Conservation (phyloP, 495 filamentous ascomycete species). For the Parachaetomium inaequale region DNA sequence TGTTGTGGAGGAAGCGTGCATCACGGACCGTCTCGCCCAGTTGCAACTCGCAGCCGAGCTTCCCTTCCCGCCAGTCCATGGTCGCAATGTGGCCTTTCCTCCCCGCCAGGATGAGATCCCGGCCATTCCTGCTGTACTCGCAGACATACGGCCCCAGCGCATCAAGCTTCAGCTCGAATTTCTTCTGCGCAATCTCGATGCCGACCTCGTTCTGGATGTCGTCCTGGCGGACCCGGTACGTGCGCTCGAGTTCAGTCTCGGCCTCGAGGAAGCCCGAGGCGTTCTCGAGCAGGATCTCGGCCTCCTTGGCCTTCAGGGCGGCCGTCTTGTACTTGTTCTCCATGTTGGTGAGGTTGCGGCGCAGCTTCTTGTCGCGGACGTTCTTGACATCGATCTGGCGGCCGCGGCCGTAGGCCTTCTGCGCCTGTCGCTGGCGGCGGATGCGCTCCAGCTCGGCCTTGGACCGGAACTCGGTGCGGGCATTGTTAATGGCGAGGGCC, state of each 20-base stretch:
- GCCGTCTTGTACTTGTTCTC: slow-evolving; percentile 82
- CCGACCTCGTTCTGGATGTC: slow-evolving; percentile 74
- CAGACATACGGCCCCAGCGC: slow-evolving; percentile 78
- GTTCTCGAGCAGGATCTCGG: slow-evolving; percentile 90
- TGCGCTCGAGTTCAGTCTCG: slow-evolving; percentile 81
- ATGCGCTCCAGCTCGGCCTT: slow-evolving; percentile 43
- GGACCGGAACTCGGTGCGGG: slow-evolving; percentile 44
- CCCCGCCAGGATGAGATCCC: slow-evolving; percentile 78
- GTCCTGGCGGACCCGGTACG: slow-evolving; percentile 86
- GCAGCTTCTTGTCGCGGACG: slow-evolving; percentile 81
- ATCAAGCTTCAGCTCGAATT: slow-evolving; percentile 82
- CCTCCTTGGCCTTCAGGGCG: slow-evolving; percentile 78
- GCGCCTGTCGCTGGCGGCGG: slow-evolving; percentile 57
- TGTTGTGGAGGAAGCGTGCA: slow-evolving; percentile 90
- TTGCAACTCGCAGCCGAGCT: slow-evolving; percentile 85
- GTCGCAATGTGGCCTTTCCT: slow-evolving; percentile 93
- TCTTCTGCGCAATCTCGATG: slow-evolving; percentile 82
- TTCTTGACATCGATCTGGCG: slow-evolving; percentile 55
- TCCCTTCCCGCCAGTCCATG: slow-evolving; percentile 94
- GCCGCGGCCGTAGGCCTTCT: slow-evolving; percentile 80
- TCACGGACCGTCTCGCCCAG: slow-evolving; percentile 85
- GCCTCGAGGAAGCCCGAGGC: slow-evolving; percentile 82
- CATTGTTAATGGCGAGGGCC: slow-evolving; percentile 41
- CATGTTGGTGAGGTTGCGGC: slow-evolving; percentile 69
- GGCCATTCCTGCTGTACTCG: slow-evolving; percentile 87